Base-by-base conservation (phyloP, 345 rosid species). In the Brassica juncea region DNA sequence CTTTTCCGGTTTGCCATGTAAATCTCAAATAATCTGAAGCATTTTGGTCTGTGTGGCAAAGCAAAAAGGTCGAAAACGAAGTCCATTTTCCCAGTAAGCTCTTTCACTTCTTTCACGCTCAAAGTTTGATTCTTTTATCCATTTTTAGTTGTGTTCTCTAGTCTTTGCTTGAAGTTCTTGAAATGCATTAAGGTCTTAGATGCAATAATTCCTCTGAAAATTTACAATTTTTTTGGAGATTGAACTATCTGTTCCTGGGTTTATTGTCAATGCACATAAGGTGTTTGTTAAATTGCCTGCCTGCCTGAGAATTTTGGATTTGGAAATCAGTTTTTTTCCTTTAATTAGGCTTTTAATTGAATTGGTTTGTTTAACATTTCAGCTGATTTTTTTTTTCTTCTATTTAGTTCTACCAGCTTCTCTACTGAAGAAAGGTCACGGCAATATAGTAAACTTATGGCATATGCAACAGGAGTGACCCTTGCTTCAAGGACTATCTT, bases 401-500 rank as follows among this genome's bases (percentile, higher is more conserved):
- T 80, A 15, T 58, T 21, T 70, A 32, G 47, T 71, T 71, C 12
- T 66, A 25, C 42, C 69, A 60, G 70, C 42, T 73, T 39, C 47
- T 31, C 37, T 79, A 59, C 23, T 14, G 42, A 49, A 52, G 71
- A 68, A 30, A 34, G 49, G 49, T 42, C 49, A 42, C 4, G 49
- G 49, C 49, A 42, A 32, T 1, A 32, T 32, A 32, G 37, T 32
- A 32, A 32, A 32, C 37, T 35, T 42, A 42, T 42, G 49, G 82
- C 82, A 52, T 79, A 82, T 55, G 81, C 80, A 62, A 55, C 81
- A 39, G 83, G 79, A 60, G 64, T 80, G 79, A 42, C 80, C 6
- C 67, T 80, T 57, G 86, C 82, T 80, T 71, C 86, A 37, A 81
- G 84, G 67, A 78, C 68, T 21, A 64, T 87, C 32, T 73, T 85